Base-by-base conservation (phyloP, 441 rosid genomes). In the Flueggea neowawraea region DNA sequence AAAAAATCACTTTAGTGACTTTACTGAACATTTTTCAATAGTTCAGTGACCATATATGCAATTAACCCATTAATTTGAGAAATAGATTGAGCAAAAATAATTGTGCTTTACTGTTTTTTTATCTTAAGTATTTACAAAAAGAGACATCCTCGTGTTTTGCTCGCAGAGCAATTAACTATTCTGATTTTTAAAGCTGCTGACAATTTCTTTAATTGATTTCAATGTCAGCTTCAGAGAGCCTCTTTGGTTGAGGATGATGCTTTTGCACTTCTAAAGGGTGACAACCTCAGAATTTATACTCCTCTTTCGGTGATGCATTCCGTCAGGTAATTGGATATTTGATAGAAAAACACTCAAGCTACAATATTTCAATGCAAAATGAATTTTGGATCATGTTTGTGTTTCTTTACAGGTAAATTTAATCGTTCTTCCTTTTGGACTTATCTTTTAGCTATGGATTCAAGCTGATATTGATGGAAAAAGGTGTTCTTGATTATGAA, bases 271-370 rank as follows among this genome's bases (percentile, higher is more conserved):
- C 65, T 93, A 6, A 88, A 84, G 73, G 88, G 71, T n/a, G 87
- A 80, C 4, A 77, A 79, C 73, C 63, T n/a, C 72, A 62, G 67
- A 77, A 82, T 77, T 71, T 66, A 14, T 84, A 81, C 67, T 66
- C 84, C 13, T 77, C 76, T 31, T 93, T 93, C 73, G 84, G 91
- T 69, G 81, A 82, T 69, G 97, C 87, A 58, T 92, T 93, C 65
- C 69, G 82, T 52, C 91, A 79, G 97, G 98, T 90, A 77, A 4
- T 54, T 49, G 50, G 6, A 3, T 4, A 3, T 45, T 45, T 9
- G 13, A 9, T 45, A 9, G 5, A 41, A 5, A 41, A 41, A n/a
- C n/a, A 6, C n/a, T n/a, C n/a, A n/a, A n/a, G 4, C 6, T 14
- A 49, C 4, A 14, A 50, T 6, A 9, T 48, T 15, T 31, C 7